Evolutionary conservation across 2,329 filamentous ascomycete genomes (phyloP).

Genomic region (Neoascochyta sp.): DNA sequence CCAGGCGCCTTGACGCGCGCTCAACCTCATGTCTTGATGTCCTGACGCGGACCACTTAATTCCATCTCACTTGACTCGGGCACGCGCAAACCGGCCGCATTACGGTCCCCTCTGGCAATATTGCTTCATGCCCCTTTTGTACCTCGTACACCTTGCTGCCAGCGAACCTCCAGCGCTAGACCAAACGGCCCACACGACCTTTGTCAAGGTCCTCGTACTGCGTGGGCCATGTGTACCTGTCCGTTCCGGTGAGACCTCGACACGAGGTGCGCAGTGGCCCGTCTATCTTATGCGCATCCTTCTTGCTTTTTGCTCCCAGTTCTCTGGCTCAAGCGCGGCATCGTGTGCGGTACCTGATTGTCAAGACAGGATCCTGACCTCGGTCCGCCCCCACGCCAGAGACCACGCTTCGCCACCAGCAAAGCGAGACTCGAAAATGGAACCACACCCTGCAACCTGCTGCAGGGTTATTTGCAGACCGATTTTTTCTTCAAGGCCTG

Average conservation of each 20-base stretch:
- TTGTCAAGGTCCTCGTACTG: too few species aligned
- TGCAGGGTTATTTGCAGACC: neutral
- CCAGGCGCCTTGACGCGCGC: conserved; percentile 13
- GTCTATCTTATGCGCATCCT: conserved; percentile 1
- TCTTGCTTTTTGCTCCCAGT: conserved; percentile 29
- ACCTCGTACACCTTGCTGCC: neutral
- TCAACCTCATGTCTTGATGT: conserved; percentile 8
- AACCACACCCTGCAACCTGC: conserved; percentile 15
- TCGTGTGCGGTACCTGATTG: conserved; percentile 31
- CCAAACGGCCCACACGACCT: too few species aligned
- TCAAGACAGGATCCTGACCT: conserved; percentile 16
- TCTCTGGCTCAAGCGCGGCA: conserved; percentile 20
- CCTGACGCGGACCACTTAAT: conserved; percentile 2
- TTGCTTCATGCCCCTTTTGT: neutral
- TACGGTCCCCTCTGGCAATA: neutral
- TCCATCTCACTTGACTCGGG: conserved; percentile 4
- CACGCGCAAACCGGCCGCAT: neutral
- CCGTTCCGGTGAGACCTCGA: neutral
- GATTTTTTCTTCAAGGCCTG: too few species aligned
- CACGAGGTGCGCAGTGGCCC: neutral
- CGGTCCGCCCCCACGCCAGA: conserved; percentile 30
- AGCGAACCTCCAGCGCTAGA: neutral
- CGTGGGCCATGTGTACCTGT: too few species aligned
- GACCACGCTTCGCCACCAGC: too few species aligned
- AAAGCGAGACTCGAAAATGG: conserved; percentile 8